A percentile compares a stretch with the other conserved stretches of the same genome.
Conservation (phyloP, 805 yeast genomes). For the Zygotorulaspora sp. region DNA sequence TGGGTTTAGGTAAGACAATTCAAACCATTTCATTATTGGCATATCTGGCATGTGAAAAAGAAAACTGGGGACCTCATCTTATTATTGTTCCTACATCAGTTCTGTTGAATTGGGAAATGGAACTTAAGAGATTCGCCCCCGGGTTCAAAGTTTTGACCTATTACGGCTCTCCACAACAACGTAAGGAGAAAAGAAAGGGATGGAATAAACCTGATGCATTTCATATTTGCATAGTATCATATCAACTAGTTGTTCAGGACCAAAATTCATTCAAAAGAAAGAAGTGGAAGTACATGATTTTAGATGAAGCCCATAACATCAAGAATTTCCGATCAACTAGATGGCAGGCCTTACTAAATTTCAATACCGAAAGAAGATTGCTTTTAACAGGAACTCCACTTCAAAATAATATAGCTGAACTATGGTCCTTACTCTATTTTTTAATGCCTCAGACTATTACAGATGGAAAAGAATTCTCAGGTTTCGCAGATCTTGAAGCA, state of each 20-base stretch:
- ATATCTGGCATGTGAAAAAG: slow-evolving; percentile 88
- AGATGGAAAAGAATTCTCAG: slow-evolving; percentile 46
- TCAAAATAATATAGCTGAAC: slow-evolving; percentile 89
- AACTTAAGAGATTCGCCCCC: slow-evolving; percentile 95
- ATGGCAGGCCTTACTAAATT: slow-evolving; percentile 93
- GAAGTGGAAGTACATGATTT: slow-evolving; percentile 92
- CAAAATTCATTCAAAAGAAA: slow-evolving; percentile 90
- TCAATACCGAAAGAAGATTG: slow-evolving; percentile 84
- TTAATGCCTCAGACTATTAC: slow-evolving; percentile 87
- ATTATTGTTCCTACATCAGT: slow-evolving; percentile 97
- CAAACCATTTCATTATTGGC: slow-evolving; percentile 87
- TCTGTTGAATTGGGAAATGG: slow-evolving; percentile 99
- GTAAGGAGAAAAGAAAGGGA: slow-evolving; percentile 92
- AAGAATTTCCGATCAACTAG: slow-evolving; percentile 93
- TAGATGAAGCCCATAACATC: slow-evolving; percentile 97
- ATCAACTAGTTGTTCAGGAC: slow-evolving; percentile 96
- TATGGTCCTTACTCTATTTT: slow-evolving; percentile 93
- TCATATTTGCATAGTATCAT: slow-evolving; percentile 95
- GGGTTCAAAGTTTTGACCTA: slow-evolving; percentile 94
- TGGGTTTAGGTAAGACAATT: slow-evolving; percentile 97
- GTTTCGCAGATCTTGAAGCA: slow-evolving; percentile 92
- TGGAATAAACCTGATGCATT: slow-evolving; percentile 96
- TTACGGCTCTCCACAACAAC: slow-evolving; percentile 94
- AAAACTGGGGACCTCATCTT: slow-evolving; percentile 96
- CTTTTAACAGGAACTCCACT: slow-evolving; percentile 94